These are phyloP conservation scores for Choiromyces venosus DNA, from an alignment of 495 filamentous ascomycete species.

Conservation along the genomic window DNA sequence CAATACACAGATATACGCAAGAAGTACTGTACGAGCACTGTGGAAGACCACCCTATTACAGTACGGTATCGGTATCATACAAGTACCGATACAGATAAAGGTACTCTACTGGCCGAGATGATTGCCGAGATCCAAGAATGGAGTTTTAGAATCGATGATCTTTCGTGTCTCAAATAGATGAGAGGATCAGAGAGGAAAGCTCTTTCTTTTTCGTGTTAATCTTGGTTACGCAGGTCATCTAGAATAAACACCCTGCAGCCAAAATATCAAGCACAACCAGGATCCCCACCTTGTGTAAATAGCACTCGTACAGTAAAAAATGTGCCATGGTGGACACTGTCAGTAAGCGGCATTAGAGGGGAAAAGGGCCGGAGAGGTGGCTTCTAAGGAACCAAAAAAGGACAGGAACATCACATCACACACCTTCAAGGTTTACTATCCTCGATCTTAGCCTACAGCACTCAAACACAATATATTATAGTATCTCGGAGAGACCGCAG, in stretches of 20 bases:
- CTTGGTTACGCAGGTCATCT: slow-evolving; percentile 4
- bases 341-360: neutral
- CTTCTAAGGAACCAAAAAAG: neutral
- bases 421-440: neutral
- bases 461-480: neutral
- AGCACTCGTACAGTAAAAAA: too few relatives aligned
- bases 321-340: neutral
- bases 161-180: neutral
- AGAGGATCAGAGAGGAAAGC: slow-evolving; percentile 11
- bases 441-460: neutral
- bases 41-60: neutral
- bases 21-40: neutral
- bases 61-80: too few relatives aligned
- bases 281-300: neutral
- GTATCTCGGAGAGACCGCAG: neutral
- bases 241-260: slow-evolving; percentile 15
- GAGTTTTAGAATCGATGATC: neutral
- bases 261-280: neutral
- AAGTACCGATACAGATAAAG: neutral
- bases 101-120: neutral
- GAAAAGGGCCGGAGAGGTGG: neutral
- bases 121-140: neutral
- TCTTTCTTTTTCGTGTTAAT: slow-evolving; percentile 7
- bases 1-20: neutral
- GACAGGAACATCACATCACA: neutral